phyloP scores from a whole-genome alignment of 202 grass and related monocot genomes.

The Musa balbisiana region DNA sequence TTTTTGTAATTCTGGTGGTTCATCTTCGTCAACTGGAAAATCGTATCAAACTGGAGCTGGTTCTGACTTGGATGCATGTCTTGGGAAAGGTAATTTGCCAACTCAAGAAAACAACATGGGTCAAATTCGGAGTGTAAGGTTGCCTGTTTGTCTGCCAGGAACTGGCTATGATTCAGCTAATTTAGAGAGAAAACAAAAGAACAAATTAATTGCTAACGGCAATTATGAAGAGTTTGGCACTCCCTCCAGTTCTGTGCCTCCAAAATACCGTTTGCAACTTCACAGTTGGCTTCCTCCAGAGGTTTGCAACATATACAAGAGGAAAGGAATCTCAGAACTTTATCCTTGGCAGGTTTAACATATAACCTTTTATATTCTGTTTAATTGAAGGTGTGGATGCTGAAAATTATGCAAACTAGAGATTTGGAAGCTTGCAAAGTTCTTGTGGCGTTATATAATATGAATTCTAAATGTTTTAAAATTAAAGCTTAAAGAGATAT shows the following conservation, averaged over 20 bases:
- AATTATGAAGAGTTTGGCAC: conserved; percentile 31
- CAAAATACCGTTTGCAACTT: conserved; percentile 56
- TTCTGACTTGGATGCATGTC: not conserved
- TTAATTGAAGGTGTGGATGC: not conserved
- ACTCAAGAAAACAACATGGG: conserved; percentile 3
- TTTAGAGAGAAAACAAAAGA: conserved; percentile 21
- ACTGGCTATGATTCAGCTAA: conserved; percentile 19
- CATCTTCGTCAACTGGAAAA: conserved; percentile 26
- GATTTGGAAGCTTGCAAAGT: not conserved
- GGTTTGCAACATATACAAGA: conserved; percentile 76
- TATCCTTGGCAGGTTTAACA: conserved; percentile 89
- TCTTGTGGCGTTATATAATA: not conserved
- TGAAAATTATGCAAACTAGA: not conserved
- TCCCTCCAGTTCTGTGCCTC: conserved; percentile 58
- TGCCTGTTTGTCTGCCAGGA: conserved; percentile 17
- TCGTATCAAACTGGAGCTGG: conserved; percentile 1
- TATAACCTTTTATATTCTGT: conserved; percentile 11
- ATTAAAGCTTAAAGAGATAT: not conserved
- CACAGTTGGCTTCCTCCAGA: conserved; percentile 70
- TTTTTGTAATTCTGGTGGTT: conserved; percentile 2
- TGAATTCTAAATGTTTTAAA: not conserved
- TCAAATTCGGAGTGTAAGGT: too few relatives aligned
- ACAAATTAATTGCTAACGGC: conserved; percentile 31
- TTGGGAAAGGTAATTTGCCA: conserved; percentile 4
- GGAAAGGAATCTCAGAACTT: conserved; percentile 75